Evolutionary conservation across 495 filamentous ascomycete genomes (phyloP), one percentile per base, ranked within the genome.

Genomic region (Neurospora sp.): DNA sequence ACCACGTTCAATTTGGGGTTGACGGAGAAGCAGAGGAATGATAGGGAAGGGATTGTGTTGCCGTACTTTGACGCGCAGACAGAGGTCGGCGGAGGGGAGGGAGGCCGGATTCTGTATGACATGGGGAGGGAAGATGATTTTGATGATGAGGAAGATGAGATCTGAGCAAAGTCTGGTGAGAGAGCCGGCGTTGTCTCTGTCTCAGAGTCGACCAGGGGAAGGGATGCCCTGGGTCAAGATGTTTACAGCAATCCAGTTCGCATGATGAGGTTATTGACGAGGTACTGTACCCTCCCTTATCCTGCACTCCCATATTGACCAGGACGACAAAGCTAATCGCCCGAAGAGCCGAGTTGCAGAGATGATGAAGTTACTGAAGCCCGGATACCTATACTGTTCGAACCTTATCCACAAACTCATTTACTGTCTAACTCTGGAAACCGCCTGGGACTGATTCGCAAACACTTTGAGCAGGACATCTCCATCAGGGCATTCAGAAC

Each of bases 141-240:
- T 81, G 96, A 99, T 79, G 96, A 98, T 74, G 96, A 98, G 82
- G 96, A 99, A 79, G 96, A 99, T 85, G 96, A 99, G 82, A 94
- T 98, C 70, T 97, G 82, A 81, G 68, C 12, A 38, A 10, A 12
- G 35, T 6, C 14, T 35, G 53, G 3, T 27, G 12, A 18, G 3
- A 16, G 16, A 18, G 7, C 14, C 1, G 27, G 7, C 16, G 7
- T 18, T 35, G 53, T 18, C 27, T 35, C 14, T 6, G 27, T 65
- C 31, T 3, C 27, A 2, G 14, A 9, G 0, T 65, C 27, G 53
- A 35, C 14, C 9, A 48, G n/a, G 44, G 18, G 44, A 48, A 9
- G 1, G 44, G 2, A 61, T 61, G 3, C 35, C 3, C 0, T 37
- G 53, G 6, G 1, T 16, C 8, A 35, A 35, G 6, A 16, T 35